Percentiles rank a stretch among this genome's conserved stretches.
These are phyloP conservation scores for Penicillium capsulatum DNA, from an alignment of 2,329 filamentous ascomycete genomes.

Conservation along the genomic window DNA sequence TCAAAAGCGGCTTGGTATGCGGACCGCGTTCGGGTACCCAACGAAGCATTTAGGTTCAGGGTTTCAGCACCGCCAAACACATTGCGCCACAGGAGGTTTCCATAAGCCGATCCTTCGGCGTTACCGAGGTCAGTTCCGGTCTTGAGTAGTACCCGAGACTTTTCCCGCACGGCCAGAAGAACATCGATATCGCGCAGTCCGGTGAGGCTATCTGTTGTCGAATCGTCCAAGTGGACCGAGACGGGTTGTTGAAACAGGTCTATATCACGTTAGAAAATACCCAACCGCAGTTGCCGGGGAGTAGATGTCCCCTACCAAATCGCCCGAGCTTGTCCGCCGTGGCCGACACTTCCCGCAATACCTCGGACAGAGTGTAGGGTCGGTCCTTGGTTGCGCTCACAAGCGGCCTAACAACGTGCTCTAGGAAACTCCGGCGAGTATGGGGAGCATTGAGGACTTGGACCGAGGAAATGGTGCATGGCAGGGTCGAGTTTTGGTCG, in stretches of 20 bases:
- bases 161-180: conserved; percentile 72
- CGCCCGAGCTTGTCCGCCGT: conserved; percentile 70
- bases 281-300: neutral
- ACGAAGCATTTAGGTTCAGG: conserved; percentile 77
- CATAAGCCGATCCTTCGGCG: conserved; percentile 88
- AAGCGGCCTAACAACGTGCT: conserved; percentile 73
- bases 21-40: conserved; percentile 85
- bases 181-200: conserved; percentile 69
- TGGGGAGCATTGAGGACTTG: conserved; percentile 76
- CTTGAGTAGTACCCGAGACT: conserved; percentile 79
- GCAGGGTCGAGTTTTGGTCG: conserved; percentile 76
- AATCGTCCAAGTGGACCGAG: conserved; percentile 74
- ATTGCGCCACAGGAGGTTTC: conserved; percentile 82
- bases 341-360: conserved; percentile 66
- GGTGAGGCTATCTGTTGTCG: conserved; percentile 64
- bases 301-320: conserved; percentile 60
- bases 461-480: conserved; percentile 82
- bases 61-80: conserved; percentile 92
- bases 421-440: conserved; percentile 78
- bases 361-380: conserved; percentile 74
- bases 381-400: conserved; percentile 63
- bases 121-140: conserved; percentile 94
- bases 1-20: conserved; percentile 85
- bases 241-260: conserved; percentile 85
- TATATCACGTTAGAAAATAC: conserved; percentile 37